Conservation (phyloP, 164 flowering plant genomes). For the Stephania yunnanensis region DNA sequence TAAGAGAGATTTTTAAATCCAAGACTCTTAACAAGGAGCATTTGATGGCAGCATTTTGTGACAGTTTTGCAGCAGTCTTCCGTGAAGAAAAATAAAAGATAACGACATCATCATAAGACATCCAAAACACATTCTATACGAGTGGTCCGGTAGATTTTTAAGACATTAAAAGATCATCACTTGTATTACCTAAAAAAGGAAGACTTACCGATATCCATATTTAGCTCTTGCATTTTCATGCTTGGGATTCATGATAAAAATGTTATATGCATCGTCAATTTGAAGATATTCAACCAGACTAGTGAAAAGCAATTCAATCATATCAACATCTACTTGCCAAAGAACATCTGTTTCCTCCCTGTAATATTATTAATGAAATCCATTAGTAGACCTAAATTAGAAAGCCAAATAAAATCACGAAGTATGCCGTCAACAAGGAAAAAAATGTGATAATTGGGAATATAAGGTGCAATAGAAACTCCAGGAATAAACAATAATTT, state of each 20-base stretch:
- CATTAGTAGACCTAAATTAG: not conserved
- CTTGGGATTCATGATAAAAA: conserved; percentile 84
- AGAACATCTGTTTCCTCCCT: conserved; percentile 50
- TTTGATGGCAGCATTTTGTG: not conserved
- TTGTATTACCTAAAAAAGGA: not conserved
- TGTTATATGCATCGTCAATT: conserved; percentile 74
- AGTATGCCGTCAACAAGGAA: not conserved
- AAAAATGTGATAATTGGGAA: not conserved
- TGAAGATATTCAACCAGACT: conserved; percentile 80
- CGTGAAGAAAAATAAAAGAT: not conserved
- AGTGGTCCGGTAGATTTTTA: not conserved
- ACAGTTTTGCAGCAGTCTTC: not conserved
- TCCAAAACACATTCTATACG: not conserved
- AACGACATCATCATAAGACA: not conserved
- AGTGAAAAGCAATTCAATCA: conserved; percentile 64
- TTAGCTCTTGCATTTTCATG: conserved; percentile 37
- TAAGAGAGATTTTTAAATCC: not conserved
- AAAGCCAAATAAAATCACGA: not conserved
- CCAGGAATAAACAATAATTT: not conserved
- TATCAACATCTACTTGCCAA: conserved; percentile 90
- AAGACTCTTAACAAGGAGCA: not conserved
- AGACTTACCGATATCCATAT: conserved; percentile 80
- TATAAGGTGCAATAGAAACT: not conserved
- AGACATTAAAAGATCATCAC: not conserved
- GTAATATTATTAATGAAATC: conserved; percentile 11